Evolutionary conservation across 352 stramenopile genomes (phyloP).

Genomic region (Pilasporangium apinafurcum): DNA sequence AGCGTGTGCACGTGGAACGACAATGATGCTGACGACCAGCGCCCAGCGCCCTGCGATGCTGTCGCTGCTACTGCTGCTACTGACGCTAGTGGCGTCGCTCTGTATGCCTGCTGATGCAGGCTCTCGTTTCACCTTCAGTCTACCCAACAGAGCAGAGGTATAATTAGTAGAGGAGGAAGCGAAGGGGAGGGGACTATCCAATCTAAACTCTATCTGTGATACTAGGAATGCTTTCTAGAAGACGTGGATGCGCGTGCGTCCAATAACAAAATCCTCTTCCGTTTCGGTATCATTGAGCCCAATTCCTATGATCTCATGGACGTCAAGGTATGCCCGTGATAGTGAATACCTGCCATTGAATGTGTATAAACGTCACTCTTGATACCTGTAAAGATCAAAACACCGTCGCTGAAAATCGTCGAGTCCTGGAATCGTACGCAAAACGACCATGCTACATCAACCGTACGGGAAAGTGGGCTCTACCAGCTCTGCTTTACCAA

Average conservation of each 20-base stretch:
- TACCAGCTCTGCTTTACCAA: constrained; percentile 79
- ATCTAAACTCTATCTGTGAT: too few relatives aligned
- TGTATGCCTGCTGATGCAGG: constrained; percentile 10
- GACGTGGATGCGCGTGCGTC: constrained; percentile 43
- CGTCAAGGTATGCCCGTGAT: constrained; percentile 20
- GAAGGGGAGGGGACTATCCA: too few relatives aligned
- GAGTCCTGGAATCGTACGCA: constrained; percentile 56
- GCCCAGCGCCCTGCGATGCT: constrained; percentile 5
- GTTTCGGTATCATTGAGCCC: constrained; percentile 50
- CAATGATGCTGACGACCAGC: constrained; percentile 1
- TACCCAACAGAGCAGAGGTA: constrained; percentile 33
- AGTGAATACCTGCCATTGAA: not conserved
- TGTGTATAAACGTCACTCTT: not conserved
- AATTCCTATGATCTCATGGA: constrained; percentile 48
- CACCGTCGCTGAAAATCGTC: constrained; percentile 38
- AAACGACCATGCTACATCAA: constrained; percentile 39
- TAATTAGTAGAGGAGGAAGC: too few relatives aligned
- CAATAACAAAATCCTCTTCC: constrained; percentile 57
- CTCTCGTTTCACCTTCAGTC: constrained; percentile 44
- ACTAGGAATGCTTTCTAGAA: constrained; percentile 55
- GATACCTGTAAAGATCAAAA: constrained; percentile 29
- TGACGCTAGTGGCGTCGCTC: constrained; percentile 11
- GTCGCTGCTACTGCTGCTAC: constrained; percentile 6
- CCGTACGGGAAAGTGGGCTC: constrained; percentile 66
- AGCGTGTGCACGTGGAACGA: not conserved